phyloP scores from a whole-genome alignment of 371 early-diverging fungal genomes.

The Syncephalastrum monosporum region DNA sequence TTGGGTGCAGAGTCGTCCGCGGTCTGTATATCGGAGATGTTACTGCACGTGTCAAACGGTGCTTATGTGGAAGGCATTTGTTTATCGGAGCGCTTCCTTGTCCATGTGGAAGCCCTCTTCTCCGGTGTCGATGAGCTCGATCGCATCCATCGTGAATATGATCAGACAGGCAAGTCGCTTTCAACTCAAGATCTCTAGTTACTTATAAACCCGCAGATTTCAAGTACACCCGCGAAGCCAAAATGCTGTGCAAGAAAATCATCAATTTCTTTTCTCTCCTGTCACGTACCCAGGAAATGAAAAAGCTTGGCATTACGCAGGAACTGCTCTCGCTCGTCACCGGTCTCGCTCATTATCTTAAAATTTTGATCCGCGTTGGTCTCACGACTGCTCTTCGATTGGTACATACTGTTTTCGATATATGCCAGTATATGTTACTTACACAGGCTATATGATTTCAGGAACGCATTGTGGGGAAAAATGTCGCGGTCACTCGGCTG shows the following conservation, averaged over 20 bases:
- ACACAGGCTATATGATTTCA: background rate
- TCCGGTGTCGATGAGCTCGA: slow-evolving; percentile 75
- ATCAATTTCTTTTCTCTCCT: slow-evolving; percentile 93
- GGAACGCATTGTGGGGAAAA: slow-evolving; percentile 33
- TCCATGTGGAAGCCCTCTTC: slow-evolving; percentile 92
- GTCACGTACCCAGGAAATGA: slow-evolving; percentile 73
- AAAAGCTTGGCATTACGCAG: slow-evolving; percentile 77
- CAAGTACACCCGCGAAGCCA: slow-evolving; percentile 84
- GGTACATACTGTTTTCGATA: slow-evolving; percentile 17
- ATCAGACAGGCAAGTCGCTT: slow-evolving; percentile 26
- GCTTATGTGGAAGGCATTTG: slow-evolving; percentile 82
- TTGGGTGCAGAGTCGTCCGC: slow-evolving; percentile 78
- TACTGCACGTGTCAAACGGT: slow-evolving; percentile 92
- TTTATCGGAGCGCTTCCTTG: slow-evolving; percentile 87
- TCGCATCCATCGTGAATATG: slow-evolving; percentile 29
- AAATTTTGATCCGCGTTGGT: slow-evolving; percentile 87
- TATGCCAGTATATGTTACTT: background rate
- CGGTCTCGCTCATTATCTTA: slow-evolving; percentile 90
- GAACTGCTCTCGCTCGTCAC: slow-evolving; percentile 91
- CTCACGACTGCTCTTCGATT: slow-evolving; percentile 85
- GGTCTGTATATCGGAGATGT: slow-evolving; percentile 97
- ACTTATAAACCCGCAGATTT: slow-evolving; percentile 49
- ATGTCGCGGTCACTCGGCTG: slow-evolving; percentile 55
- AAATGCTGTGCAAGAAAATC: slow-evolving; percentile 67
- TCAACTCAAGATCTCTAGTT: background rate